A percentile compares a stretch with the other conserved stretches of the same genome.
Conservation (phyloP, 805 yeast genomes). For the Schizosaccharomyces cryophilus region DNA sequence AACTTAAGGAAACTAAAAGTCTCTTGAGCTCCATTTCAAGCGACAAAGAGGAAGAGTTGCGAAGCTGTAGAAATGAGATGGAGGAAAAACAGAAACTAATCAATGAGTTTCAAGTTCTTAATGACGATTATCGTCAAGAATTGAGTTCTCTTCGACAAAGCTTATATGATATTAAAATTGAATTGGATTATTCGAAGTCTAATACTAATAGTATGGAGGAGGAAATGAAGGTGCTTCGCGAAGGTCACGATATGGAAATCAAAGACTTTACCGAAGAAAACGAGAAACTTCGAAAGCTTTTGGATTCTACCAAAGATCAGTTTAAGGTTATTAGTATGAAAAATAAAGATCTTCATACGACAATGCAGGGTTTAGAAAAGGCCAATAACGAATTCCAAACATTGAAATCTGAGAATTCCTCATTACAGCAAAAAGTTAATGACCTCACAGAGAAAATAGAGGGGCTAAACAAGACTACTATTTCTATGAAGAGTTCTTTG, state of each 20-base stretch:
- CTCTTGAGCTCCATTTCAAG: background rate
- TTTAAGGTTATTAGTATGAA: background rate
- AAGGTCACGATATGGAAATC: constrained; percentile 8
- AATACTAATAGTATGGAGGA: constrained; percentile 10
- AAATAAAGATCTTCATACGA: background rate
- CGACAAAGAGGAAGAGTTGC: background rate
- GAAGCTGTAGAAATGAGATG: background rate
- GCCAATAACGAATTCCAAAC: background rate
- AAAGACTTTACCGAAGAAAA: constrained; percentile 5
- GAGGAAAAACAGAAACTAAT: background rate
- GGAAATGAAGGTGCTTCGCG: constrained; percentile 1
- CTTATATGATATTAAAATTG: background rate
- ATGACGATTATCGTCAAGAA: constrained; percentile 19
- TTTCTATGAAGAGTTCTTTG: no score
- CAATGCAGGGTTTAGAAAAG: background rate
- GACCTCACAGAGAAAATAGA: no score
- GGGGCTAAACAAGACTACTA: no score
- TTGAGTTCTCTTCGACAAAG: constrained; percentile 3
- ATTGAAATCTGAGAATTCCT: background rate
- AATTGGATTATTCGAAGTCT: constrained; percentile 11
- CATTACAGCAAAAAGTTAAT: no score
- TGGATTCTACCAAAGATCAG: background rate
- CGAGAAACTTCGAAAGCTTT: background rate
- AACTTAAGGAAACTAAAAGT: background rate
- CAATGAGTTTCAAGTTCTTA: constrained; percentile 6